Conservation (phyloP, 2,329 filamentous ascomycete species). For the Nemania serpens region DNA sequence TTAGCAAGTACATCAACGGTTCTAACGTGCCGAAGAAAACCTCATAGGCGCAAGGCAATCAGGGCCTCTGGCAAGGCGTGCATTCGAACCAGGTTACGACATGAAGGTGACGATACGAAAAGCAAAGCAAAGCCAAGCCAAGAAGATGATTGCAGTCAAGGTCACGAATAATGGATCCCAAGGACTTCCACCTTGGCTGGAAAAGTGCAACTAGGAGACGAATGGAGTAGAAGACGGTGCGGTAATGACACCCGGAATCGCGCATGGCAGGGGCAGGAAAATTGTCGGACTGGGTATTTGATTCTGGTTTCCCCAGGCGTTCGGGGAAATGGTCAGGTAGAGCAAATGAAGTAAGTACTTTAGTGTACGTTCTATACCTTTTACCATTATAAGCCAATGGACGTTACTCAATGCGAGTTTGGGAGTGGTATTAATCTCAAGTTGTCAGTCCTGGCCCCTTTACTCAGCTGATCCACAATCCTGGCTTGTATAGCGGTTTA, state of each 20-base stretch:
- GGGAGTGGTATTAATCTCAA: neutral
- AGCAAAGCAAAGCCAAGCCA: slow-evolving; percentile 7
- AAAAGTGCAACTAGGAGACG: slow-evolving; percentile 5
- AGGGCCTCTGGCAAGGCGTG: slow-evolving; percentile 13
- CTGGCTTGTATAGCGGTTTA: neutral
- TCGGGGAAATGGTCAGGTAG: slow-evolving; percentile 25
- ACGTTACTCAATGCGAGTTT: neutral
- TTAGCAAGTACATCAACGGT: slow-evolving; percentile 71
- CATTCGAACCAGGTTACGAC: slow-evolving; percentile 31
- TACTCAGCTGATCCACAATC: neutral
- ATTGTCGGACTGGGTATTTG: slow-evolving; percentile 20
- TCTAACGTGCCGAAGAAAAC: slow-evolving; percentile 68
- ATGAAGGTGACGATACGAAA: slow-evolving; percentile 25
- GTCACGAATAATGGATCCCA: slow-evolving; percentile 3
- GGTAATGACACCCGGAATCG: slow-evolving; percentile 14
- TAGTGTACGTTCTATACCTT: neutral
- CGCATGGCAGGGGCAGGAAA: slow-evolving; percentile 17
- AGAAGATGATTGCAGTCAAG: neutral
- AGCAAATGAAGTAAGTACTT: slow-evolving; percentile 14
- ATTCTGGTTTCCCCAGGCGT: slow-evolving; percentile 28
- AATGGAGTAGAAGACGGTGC: neutral
- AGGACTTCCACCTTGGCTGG: neutral
- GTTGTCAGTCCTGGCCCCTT: neutral
- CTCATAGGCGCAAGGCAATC: slow-evolving; percentile 47
- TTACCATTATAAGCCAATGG: neutral